Conservation (phyloP, 495 filamentous ascomycete genomes). For the Hyaloscypha bicolor region DNA sequence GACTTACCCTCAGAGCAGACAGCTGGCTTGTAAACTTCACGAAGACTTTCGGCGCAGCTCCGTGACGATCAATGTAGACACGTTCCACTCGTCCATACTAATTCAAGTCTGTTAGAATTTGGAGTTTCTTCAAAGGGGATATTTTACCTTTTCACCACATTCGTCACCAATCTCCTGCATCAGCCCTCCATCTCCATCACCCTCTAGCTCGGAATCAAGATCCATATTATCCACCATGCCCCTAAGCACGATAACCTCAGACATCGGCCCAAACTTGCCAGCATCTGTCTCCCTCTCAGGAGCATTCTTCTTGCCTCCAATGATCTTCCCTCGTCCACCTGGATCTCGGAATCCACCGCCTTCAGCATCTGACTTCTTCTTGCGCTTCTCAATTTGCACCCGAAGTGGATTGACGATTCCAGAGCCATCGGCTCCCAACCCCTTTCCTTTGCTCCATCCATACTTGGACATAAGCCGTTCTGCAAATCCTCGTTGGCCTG, state of each 20-base stretch:
- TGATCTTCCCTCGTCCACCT: conserved; percentile 75
- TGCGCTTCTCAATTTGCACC: conserved; percentile 80
- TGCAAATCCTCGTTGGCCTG: conserved; percentile 84
- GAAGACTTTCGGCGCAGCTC: conserved; percentile 68
- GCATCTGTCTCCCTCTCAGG: conserved; percentile 46
- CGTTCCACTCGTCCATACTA: conserved; percentile 87
- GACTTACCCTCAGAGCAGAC: conserved; percentile 64
- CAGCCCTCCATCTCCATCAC: conserved; percentile 63
- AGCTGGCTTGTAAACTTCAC: conserved; percentile 85
- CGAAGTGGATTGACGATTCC: conserved; percentile 84
- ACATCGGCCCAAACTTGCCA: conserved; percentile 73
- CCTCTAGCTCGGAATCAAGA: conserved; percentile 63
- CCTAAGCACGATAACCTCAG: conserved; percentile 73
- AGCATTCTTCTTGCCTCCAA: conserved; percentile 64
- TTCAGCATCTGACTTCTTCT: conserved; percentile 75
- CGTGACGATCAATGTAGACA: conserved; percentile 67
- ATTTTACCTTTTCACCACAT: conserved; percentile 71
- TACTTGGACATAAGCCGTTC: conserved; percentile 86
- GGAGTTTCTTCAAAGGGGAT: not conserved
- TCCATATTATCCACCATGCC: conserved; percentile 85
- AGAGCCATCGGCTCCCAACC: conserved; percentile 75
- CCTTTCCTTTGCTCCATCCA: conserved; percentile 87
- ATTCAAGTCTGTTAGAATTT: conserved; percentile 22
- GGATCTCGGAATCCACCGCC: conserved; percentile 75
- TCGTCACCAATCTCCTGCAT: conserved; percentile 95